Percentiles rank a stretch among this genome's conserved stretches.
Evolutionary conservation across 1,284 basidiomycete genomes (phyloP).

Genomic region (Tylopilus sp.): DNA sequence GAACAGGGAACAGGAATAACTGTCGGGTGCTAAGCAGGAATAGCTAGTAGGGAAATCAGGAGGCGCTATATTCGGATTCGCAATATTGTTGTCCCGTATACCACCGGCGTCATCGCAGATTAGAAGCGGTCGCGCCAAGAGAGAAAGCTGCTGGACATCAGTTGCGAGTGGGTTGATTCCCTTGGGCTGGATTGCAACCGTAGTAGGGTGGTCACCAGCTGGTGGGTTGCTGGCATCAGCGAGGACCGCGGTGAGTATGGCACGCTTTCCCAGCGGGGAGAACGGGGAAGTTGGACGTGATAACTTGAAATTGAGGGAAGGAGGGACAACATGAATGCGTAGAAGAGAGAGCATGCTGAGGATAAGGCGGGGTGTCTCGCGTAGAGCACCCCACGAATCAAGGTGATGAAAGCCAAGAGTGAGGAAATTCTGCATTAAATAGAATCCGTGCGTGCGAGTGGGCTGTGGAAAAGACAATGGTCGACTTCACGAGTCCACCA

Average conservation of each 20-base stretch:
- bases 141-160: not conserved
- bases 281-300: conserved; percentile 2
- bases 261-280: conserved; percentile 5
- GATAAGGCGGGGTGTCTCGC: not conserved
- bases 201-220: not conserved
- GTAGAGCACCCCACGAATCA: not conserved
- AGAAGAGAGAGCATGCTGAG: conserved; percentile 17
- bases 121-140: not conserved
- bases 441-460: not conserved
- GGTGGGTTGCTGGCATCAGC: conserved; percentile 2
- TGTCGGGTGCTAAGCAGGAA: not conserved
- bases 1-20: conserved; percentile 10
- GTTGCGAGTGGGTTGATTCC: not conserved
- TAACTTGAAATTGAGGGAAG: conserved; percentile 8
- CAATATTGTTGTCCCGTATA: not conserved
- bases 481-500: not conserved
- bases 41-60: not conserved
- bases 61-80: not conserved
- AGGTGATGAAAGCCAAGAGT: not conserved
- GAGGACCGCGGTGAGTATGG: conserved; percentile 6
- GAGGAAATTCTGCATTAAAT: conserved; percentile 22
- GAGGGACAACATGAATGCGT: not conserved
- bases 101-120: not conserved
- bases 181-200: not conserved
- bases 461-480: conserved; percentile 21